Conservation (phyloP, 108 stramenopile species). For the Pseudonitzschia pungens region DNA sequence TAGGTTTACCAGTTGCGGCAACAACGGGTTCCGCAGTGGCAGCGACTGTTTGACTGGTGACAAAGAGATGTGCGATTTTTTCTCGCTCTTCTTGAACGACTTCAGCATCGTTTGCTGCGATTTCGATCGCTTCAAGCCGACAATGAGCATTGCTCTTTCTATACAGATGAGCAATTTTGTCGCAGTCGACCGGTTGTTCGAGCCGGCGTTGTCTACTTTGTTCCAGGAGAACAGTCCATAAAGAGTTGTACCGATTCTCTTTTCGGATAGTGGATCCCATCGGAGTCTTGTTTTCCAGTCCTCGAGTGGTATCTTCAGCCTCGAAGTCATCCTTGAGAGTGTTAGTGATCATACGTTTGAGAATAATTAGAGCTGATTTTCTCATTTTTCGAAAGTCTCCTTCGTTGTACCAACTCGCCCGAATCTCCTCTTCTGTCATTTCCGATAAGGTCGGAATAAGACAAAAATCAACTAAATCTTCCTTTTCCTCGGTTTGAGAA, state of each 20-base stretch:
- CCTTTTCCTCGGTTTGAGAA: background rate
- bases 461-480: background rate
- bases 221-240: conserved; percentile 19
- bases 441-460: background rate
- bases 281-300: conserved; percentile 22
- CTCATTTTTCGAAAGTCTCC: background rate
- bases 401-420: conserved; percentile 3
- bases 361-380: background rate
- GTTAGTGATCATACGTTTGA: background rate
- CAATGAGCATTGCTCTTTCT: conserved; percentile 2
- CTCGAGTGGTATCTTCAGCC: conserved; percentile 4
- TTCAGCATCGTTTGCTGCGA: background rate
- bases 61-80: background rate
- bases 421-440: background rate
- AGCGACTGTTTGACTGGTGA: no score
- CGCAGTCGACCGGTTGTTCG: background rate
- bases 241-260: background rate
- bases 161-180: conserved; percentile 3
- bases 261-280: background rate
- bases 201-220: conserved; percentile 1
- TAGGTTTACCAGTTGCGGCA: no score
- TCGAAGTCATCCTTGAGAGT: background rate
- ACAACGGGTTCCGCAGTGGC: no score
- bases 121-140: background rate
- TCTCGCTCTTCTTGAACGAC: background rate